These are phyloP conservation scores for Agaricus subrufescens DNA, from an alignment of 768 basidiomycete genomes.

Conservation along the genomic window DNA sequence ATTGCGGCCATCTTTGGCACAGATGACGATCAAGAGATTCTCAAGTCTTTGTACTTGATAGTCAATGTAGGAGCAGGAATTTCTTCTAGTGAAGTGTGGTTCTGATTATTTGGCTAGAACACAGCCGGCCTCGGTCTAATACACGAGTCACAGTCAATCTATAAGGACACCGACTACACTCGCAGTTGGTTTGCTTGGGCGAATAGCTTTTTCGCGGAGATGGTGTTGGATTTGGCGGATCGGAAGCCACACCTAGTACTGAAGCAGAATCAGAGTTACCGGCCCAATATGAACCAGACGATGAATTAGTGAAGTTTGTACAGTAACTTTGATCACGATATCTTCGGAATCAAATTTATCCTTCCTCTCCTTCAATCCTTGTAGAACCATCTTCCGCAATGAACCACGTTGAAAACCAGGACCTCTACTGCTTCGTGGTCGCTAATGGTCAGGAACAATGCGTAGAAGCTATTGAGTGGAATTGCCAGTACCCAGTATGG, in stretches of 20 bases:
- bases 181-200: constrained; percentile 83
- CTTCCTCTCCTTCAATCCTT: too few relatives aligned
- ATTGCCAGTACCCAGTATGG: too few relatives aligned
- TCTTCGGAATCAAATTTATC: too few relatives aligned
- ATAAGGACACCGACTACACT: constrained; percentile 52
- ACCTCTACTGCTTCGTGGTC: too few relatives aligned
- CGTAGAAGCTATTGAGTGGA: too few relatives aligned
- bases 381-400: too few relatives aligned
- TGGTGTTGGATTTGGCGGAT: constrained; percentile 71
- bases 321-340: too few relatives aligned
- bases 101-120: constrained; percentile 37
- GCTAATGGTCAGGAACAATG: too few relatives aligned
- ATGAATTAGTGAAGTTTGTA: background rate
- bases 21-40: constrained; percentile 66
- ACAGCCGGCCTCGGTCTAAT: constrained; percentile 73
- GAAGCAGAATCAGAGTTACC: constrained; percentile 49
- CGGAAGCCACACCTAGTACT: constrained; percentile 70
- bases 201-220: constrained; percentile 80
- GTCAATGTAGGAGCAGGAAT: constrained; percentile 50
- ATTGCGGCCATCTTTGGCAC: constrained; percentile 72
- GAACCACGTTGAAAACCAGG: too few relatives aligned
- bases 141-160: constrained; percentile 70
- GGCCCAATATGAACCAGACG: constrained; percentile 36
- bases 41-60: constrained; percentile 55
- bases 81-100: background rate